Percentiles rank a stretch among this genome's conserved stretches.
These are phyloP conservation scores for Lentithecium fluviatile DNA, from an alignment of 495 filamentous ascomycete genomes.

Conservation along the genomic window DNA sequence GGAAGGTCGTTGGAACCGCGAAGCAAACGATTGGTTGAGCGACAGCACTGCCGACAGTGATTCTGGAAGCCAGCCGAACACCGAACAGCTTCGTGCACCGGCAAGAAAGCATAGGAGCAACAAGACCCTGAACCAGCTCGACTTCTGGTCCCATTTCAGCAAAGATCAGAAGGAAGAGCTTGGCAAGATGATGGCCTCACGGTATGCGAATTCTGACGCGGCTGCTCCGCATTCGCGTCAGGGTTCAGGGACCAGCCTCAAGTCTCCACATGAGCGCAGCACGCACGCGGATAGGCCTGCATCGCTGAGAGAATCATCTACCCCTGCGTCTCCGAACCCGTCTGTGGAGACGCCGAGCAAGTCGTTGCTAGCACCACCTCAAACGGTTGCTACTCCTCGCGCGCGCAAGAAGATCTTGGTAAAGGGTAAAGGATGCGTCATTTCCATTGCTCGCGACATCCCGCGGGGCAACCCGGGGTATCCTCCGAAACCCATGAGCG, in stretches of 20 bases:
- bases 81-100: not conserved
- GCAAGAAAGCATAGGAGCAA: conserved; percentile 36
- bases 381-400: conserved; percentile 25
- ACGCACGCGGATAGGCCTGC: conserved; percentile 15
- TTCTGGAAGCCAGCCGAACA: conserved; percentile 9
- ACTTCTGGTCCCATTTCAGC: conserved; percentile 41
- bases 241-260: conserved; percentile 19
- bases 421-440: conserved; percentile 40
- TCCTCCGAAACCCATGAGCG: conserved; percentile 57
- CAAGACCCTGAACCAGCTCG: conserved; percentile 42
- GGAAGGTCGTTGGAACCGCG: conserved; percentile 32
- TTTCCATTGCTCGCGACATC: conserved; percentile 36
- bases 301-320: conserved; percentile 8
- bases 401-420: conserved; percentile 39
- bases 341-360: conserved; percentile 13
- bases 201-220: conserved; percentile 29
- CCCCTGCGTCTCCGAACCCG: conserved; percentile 5
- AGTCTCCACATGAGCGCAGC: conserved; percentile 10
- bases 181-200: conserved; percentile 41
- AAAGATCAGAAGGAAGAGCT: conserved; percentile 29
- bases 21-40: conserved; percentile 35
- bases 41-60: conserved; percentile 35
- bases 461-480: conserved; percentile 33
- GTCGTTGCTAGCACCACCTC: conserved; percentile 3
- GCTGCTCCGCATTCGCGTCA: conserved; percentile 25